Percentiles rank a stretch among this genome's conserved stretches.
These are phyloP conservation scores for Bidens hawaiensis DNA, from an alignment of 140 eudicot genomes.

Conservation along the genomic window DNA sequence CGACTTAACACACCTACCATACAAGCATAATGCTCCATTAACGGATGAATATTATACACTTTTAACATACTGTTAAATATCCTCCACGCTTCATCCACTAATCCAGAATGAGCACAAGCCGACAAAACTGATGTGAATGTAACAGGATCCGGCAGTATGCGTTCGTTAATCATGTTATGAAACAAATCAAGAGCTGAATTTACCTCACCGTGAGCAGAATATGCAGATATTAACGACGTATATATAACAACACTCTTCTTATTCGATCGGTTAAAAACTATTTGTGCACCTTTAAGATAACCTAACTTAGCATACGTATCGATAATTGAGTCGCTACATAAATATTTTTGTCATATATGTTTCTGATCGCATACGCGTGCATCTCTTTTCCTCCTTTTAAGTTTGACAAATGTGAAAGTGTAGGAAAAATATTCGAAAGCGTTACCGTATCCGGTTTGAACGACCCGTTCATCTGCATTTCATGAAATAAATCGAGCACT, in stretches of 20 bases:
- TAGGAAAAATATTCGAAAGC: constrained; percentile 59
- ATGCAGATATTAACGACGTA: constrained; percentile 56
- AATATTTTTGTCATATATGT: constrained; percentile 39
- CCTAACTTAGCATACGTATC: constrained; percentile 80
- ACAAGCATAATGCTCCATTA: constrained; percentile 72
- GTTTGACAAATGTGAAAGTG: constrained; percentile 56
- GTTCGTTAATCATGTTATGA: constrained; percentile 43
- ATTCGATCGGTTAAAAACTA: constrained; percentile 45
- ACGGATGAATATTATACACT: constrained; percentile 48
- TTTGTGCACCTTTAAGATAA: constrained; percentile 45
- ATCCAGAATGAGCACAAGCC: constrained; percentile 79
- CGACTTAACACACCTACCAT: constrained; percentile 63
- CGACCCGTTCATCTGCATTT: constrained; percentile 54
- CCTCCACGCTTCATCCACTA: constrained; percentile 51
- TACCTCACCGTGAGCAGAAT: constrained; percentile 65
- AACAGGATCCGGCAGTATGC: constrained; percentile 54
- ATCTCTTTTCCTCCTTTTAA: constrained; percentile 61
- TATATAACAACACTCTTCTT: constrained; percentile 53
- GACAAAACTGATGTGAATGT: constrained; percentile 71
- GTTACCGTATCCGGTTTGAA: constrained; percentile 66
- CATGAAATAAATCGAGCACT: constrained; percentile 35
- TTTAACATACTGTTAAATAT: constrained; percentile 43
- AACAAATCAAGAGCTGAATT: constrained; percentile 38
- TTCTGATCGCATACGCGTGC: constrained; percentile 70
- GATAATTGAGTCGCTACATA: constrained; percentile 53